Conservation (phyloP, 2,329 filamentous ascomycete genomes). For the Parascedosporium putredinis region DNA sequence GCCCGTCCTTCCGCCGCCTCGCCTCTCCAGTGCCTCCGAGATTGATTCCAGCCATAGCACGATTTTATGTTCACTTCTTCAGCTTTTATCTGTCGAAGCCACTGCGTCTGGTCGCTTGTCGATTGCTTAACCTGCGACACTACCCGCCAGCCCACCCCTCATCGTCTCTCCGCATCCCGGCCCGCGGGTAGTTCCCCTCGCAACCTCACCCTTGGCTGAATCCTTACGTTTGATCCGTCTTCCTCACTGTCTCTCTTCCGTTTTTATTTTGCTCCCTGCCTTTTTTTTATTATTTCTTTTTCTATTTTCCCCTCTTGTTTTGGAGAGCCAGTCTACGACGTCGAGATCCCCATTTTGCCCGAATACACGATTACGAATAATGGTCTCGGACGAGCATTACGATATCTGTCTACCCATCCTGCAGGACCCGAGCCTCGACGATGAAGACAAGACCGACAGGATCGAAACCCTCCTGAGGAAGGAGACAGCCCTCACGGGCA, state of each 20-base stretch:
- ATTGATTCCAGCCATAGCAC: neutral
- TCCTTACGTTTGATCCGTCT: too few species aligned
- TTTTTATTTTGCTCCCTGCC: too few species aligned
- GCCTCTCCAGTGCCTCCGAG: neutral
- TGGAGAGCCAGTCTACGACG: too few species aligned
- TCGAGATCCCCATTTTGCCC: neutral
- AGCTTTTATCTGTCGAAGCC: neutral
- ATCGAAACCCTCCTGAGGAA: constrained; percentile 76
- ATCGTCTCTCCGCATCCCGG: neutral
- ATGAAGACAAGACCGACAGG: constrained; percentile 91
- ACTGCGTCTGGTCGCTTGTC: constrained; percentile 14
- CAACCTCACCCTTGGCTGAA: too few species aligned
- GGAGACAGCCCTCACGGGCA: constrained; percentile 64
- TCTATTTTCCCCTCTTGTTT: neutral
- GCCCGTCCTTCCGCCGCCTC: neutral
- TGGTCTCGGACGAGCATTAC: constrained; percentile 90
- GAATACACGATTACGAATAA: constrained; percentile 31
- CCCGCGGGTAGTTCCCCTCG: neutral
- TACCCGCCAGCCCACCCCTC: neutral
- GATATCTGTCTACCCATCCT: constrained; percentile 84
- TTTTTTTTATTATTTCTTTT: too few species aligned
- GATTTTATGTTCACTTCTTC: neutral
- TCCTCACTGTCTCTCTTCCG: too few species aligned
- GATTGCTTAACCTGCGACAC: constrained; percentile 1
- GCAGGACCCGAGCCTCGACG: constrained; percentile 70